Evolutionary conservation across 139 green algal species (phyloP), one percentile per base, ranked within the genome.

Genomic region (Medakamo hakoo): DNA sequence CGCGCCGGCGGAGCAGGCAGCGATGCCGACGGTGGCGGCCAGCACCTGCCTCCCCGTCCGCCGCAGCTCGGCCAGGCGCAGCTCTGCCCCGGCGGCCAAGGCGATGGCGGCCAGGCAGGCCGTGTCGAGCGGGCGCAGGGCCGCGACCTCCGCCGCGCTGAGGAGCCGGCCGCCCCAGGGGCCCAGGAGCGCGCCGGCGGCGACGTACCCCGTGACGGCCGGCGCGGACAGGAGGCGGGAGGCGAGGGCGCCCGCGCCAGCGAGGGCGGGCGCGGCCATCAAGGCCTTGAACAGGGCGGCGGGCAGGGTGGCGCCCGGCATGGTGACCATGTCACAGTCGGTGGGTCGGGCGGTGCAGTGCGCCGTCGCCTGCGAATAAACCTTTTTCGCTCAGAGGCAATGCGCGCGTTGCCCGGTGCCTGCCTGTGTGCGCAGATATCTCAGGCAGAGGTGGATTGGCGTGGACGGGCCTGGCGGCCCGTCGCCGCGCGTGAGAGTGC

Each of bases 41-140:
- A 80, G 49, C n/a, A 93, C 84, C 81, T 89, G 83, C 24, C 72
- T 75, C 31, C 74, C 68, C 16, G 74, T 77, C 24, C 69, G 63
- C 4, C 73, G 65, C 55, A 93, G 71, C 66, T 86, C 79, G 1
- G 65, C 55, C 24, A 79, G 59, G 26, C 86, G 76, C 52, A 94
- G 77, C 70, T 94, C 85, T 0, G 83, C 79, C 1, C 85, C 87
- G 23, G 85, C 87, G 48, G 81, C 77, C 1, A 94, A 60, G 0
- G 80, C 85, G 29, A 94, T 91, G 60, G 88, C 76, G 55, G 68
- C 74, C 0, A 94, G 79, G 68, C 85, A 92, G 0, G 72, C 62
- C 3, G 82, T 28, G 65, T 85, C 68, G 14, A 86, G 31, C 1
- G 62, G 49, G 25, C 62, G 70, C 16, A 94, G 67, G 32, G 70